Evolutionary conservation across 2,329 filamentous ascomycete species (phyloP).

Genomic region (Fusarium subglutinans): DNA sequence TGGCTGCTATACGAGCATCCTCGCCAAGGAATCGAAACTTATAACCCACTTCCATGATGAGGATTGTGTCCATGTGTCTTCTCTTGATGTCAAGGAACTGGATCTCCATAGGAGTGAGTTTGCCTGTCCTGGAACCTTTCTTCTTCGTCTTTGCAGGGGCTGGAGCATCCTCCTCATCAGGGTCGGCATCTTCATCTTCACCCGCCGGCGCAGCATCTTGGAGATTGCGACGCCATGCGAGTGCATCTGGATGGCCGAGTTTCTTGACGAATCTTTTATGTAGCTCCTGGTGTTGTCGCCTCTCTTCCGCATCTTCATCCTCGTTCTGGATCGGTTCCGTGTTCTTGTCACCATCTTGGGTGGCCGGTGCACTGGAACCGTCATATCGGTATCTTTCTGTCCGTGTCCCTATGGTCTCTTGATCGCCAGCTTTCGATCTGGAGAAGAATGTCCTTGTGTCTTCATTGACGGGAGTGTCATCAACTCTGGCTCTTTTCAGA

Average conservation of each 20-base stretch:
- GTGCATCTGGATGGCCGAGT: slow-evolving; percentile 84
- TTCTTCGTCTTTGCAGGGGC: slow-evolving; percentile 62
- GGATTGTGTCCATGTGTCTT: slow-evolving; percentile 86
- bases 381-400: slow-evolving; percentile 64
- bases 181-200: slow-evolving; percentile 69
- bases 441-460: slow-evolving; percentile 50
- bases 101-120: slow-evolving; percentile 93
- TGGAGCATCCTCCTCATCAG: slow-evolving; percentile 58
- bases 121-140: slow-evolving; percentile 75
- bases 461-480: slow-evolving; percentile 51
- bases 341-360: slow-evolving; percentile 43
- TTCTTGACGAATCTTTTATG: slow-evolving; percentile 91
- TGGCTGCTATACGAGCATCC: slow-evolving; percentile 88
- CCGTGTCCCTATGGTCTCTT: slow-evolving; percentile 47
- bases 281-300: slow-evolving; percentile 72
- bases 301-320: slow-evolving; percentile 61
- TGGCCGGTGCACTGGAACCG: slow-evolving; percentile 51
- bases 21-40: slow-evolving; percentile 98
- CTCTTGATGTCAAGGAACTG: slow-evolving; percentile 95
- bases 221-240: slow-evolving; percentile 71
- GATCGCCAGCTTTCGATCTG: slow-evolving; percentile 17
- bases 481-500: slow-evolving; percentile 57
- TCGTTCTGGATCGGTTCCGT: slow-evolving; percentile 43
- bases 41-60: slow-evolving; percentile 96
- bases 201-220: slow-evolving; percentile 63